Conservation (phyloP, 108 stramenopile genomes). For the Thalassiosira profunda region DNA sequence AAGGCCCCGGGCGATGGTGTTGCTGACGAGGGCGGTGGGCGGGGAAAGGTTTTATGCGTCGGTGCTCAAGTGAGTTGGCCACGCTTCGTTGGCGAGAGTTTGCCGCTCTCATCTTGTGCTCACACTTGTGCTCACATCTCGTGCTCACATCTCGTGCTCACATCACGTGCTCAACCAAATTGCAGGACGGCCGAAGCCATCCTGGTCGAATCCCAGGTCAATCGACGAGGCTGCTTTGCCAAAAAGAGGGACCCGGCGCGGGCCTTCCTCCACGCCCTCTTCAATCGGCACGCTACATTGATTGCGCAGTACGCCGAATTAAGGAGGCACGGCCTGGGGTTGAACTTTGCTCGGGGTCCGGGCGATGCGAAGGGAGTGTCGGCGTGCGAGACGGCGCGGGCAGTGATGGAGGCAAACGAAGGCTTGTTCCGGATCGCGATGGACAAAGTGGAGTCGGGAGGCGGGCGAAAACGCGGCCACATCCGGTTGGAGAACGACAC, state of each 20-base stretch:
- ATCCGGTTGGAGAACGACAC: slow-evolving; percentile 24
- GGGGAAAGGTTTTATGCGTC: slow-evolving; percentile 77
- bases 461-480: slow-evolving; percentile 6
- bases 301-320: slow-evolving; percentile 35
- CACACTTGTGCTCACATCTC: too few species aligned
- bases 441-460: slow-evolving; percentile 40
- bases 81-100: too few species aligned
- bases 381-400: slow-evolving; percentile 29
- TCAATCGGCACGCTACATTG: slow-evolving; percentile 29
- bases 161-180: too few species aligned
- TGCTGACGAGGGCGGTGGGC: slow-evolving; percentile 76
- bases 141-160: too few species aligned
- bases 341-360: slow-evolving; percentile 24
- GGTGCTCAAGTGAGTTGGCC: too few species aligned
- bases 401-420: slow-evolving; percentile 42
- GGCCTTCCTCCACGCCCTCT: slow-evolving; percentile 32
- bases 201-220: slow-evolving; percentile 16
- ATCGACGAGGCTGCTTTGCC: slow-evolving; percentile 10
- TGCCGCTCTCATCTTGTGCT: too few species aligned
- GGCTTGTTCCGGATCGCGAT: slow-evolving; percentile 29
- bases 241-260: slow-evolving; percentile 29
- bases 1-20: slow-evolving; percentile 78
- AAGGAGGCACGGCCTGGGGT: slow-evolving; percentile 16
- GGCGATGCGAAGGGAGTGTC: too few species aligned
- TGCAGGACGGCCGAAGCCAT: slow-evolving; percentile 37